phyloP scores from a whole-genome alignment of 192 early-diverging fungal genomes.

The Entomortierella lignicola region DNA sequence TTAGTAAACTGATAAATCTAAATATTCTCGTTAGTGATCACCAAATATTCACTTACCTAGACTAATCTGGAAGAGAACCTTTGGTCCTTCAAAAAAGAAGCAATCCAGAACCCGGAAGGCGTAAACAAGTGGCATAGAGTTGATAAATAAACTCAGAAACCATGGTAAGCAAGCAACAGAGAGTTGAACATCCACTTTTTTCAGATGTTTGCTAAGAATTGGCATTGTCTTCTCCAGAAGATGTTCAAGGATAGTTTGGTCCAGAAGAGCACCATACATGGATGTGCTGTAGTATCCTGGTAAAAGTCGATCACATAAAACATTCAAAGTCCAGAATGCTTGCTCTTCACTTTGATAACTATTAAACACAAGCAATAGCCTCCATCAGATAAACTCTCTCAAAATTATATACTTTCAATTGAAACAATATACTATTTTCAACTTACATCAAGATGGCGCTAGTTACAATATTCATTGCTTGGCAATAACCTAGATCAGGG shows the following conservation, averaged over 20 bases:
- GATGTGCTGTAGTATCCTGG: slow-evolving; percentile 98
- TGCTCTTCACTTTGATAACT: slow-evolving; percentile 95
- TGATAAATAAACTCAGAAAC: slow-evolving; percentile 97
- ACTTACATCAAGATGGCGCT: slow-evolving; percentile 88
- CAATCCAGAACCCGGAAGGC: slow-evolving; percentile 93
- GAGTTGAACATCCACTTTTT: slow-evolving; percentile 91
- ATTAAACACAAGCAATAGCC: slow-evolving; percentile 7
- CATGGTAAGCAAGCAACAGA: slow-evolving; percentile 97
- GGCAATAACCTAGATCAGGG: slow-evolving; percentile 98
- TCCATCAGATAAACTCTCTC: not conserved
- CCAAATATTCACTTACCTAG: slow-evolving; percentile 56
- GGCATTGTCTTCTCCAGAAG: slow-evolving; percentile 94
- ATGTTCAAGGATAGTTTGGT: slow-evolving; percentile 95
- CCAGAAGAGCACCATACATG: slow-evolving; percentile 97
- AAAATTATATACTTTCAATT: too few species aligned
- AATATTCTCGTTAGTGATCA: too few species aligned
- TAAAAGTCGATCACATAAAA: slow-evolving; percentile 89
- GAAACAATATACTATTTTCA: not conserved
- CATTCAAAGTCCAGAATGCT: slow-evolving; percentile 94
- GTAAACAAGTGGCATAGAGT: slow-evolving; percentile 92
- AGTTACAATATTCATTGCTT: slow-evolving; percentile 99
- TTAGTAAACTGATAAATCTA: too few species aligned
- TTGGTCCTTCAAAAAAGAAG: slow-evolving; percentile 98
- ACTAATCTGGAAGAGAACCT: slow-evolving; percentile 94
- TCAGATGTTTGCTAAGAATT: slow-evolving; percentile 83